Percentiles rank a stretch among this genome's conserved stretches.
Conservation (phyloP, 192 early-diverging fungal genomes). For the Coemansia sp. region DNA sequence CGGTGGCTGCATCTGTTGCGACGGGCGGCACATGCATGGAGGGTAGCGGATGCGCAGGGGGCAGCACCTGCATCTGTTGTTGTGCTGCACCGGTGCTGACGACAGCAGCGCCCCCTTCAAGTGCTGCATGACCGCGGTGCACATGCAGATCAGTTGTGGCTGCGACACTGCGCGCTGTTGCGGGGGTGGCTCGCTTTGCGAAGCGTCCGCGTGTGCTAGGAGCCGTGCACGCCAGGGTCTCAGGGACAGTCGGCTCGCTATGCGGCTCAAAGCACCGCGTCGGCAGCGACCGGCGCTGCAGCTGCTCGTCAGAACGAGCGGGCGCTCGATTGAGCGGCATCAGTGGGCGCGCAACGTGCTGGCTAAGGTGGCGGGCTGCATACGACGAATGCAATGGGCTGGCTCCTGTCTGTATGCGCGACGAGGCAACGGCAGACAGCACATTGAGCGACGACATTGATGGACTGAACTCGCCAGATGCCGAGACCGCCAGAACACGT, state of each 20-base stretch:
- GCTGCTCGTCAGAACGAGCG: not conserved
- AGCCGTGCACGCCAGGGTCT: too few species aligned
- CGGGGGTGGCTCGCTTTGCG: not conserved
- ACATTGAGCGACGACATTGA: not conserved
- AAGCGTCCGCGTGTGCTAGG: too few species aligned
- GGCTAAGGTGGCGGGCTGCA: not conserved
- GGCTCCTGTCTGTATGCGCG: not conserved
- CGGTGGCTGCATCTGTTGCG: not conserved
- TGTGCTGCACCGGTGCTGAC: not conserved
- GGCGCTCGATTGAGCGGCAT: not conserved
- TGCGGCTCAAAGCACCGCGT: too few species aligned
- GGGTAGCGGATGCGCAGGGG: not conserved
- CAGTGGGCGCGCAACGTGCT: too few species aligned
- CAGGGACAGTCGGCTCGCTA: too few species aligned
- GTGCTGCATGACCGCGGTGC: too few species aligned
- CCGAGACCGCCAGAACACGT: slow-evolving; percentile 8
- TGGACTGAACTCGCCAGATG: slow-evolving; percentile 14
- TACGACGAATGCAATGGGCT: slow-evolving; percentile 12
- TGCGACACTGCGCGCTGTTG: not conserved
- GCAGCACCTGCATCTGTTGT: not conserved
- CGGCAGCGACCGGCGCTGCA: not conserved
- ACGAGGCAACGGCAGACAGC: not conserved
- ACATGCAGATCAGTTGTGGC: not conserved
- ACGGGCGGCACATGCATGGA: not conserved
- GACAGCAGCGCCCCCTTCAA: not conserved